Percentiles rank a stretch among this genome's conserved stretches.
Conservation (phyloP, 805 yeast genomes). For the Kluyveromyces starmeri region DNA sequence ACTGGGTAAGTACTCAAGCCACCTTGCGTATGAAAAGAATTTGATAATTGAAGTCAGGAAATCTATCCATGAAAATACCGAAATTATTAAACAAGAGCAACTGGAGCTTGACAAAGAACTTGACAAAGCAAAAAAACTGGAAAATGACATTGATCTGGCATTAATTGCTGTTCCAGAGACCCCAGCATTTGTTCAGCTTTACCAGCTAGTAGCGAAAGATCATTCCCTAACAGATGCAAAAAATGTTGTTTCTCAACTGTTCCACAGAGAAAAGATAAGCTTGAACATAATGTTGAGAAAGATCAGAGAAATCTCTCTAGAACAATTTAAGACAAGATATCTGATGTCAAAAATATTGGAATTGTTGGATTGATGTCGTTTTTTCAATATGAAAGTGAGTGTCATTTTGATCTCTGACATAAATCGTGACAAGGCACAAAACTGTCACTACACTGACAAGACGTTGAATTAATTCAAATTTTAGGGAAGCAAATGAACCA, state of each 20-base stretch:
- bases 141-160: slow-evolving; percentile 32
- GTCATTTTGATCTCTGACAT: too few relatives aligned
- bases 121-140: slow-evolving; percentile 22
- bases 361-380: slow-evolving; percentile 10
- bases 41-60: slow-evolving; percentile 20
- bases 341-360: slow-evolving; percentile 34
- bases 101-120: slow-evolving; percentile 25
- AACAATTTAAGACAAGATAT: slow-evolving; percentile 49
- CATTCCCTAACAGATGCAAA: slow-evolving; percentile 65
- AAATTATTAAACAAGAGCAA: slow-evolving; percentile 24
- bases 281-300: slow-evolving; percentile 28
- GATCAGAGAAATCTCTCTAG: slow-evolving; percentile 49
- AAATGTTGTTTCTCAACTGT: slow-evolving; percentile 34
- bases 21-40: slow-evolving; percentile 22
- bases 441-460: too few relatives aligned
- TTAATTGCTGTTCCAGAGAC: slow-evolving; percentile 43
- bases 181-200: slow-evolving; percentile 44
- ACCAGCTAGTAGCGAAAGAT: slow-evolving; percentile 47
- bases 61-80: slow-evolving; percentile 24
- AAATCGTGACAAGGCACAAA: too few relatives aligned
- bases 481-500: too few relatives aligned
- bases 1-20: not conserved
- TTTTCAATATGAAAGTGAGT: too few relatives aligned
- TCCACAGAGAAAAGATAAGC: slow-evolving; percentile 14
- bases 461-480: too few relatives aligned